Conservation (phyloP, 139 green algal genomes). For the Raphidocelis subcapitata region DNA sequence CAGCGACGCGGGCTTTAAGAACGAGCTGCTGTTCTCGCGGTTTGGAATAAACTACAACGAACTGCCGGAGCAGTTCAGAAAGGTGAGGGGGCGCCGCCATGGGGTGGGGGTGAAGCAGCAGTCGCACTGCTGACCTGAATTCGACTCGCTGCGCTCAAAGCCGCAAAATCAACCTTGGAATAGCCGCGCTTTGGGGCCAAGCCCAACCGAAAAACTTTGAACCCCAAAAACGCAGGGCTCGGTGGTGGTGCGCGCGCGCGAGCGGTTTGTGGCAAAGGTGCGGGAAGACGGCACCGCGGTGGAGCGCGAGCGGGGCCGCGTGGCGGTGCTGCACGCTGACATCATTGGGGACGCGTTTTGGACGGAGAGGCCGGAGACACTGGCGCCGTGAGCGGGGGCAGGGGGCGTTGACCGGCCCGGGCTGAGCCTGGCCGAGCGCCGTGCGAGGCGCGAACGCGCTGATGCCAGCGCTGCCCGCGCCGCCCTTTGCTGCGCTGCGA, state of each 20-base stretch:
- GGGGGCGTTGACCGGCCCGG: no score
- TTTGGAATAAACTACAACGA: conserved; percentile 93
- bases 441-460: no score
- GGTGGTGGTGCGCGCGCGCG: conserved; percentile 40
- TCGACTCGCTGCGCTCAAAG: not conserved
- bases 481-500: no score
- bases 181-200: not conserved
- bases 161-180: not conserved
- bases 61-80: conserved; percentile 83
- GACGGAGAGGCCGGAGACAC: conserved; percentile 60
- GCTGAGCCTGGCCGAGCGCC: no score
- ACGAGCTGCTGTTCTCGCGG: conserved; percentile 85
- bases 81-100: conserved; percentile 49
- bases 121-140: not conserved
- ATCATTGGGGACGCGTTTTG: conserved; percentile 90
- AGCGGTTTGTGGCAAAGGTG: conserved; percentile 44
- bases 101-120: not conserved
- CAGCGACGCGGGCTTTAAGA: conserved; percentile 81
- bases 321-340: conserved; percentile 73
- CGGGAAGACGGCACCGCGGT: conserved; percentile 54
- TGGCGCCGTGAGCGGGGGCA: conserved; percentile 34
- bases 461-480: no score
- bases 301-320: conserved; percentile 33
- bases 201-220: no score
- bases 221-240: conserved; percentile 72